Evolutionary conservation across 2,329 filamentous ascomycete genomes (phyloP).

Genomic region (Beauveria varroae): DNA sequence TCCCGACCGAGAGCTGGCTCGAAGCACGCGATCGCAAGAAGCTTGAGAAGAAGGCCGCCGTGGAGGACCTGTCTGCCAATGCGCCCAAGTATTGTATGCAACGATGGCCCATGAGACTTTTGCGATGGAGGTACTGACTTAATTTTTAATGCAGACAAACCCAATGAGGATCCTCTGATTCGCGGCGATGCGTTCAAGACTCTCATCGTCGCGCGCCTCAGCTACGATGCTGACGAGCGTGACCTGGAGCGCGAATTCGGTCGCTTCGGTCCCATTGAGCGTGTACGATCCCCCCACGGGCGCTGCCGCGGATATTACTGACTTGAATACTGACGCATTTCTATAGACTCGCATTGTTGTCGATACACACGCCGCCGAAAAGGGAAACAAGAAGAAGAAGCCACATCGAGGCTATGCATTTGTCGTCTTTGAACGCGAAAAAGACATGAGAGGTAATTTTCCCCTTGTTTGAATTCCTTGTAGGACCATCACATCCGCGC

Average conservation of each 20-base stretch:
- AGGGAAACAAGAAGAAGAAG: slow-evolving; percentile 71
- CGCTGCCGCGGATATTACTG: background rate
- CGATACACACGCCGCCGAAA: slow-evolving; percentile 62
- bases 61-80: slow-evolving; percentile 57
- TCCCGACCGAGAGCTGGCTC: slow-evolving; percentile 87
- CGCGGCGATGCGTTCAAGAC: slow-evolving; percentile 93
- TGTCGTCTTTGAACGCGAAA: slow-evolving; percentile 92
- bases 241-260: slow-evolving; percentile 92
- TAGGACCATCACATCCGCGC: slow-evolving; percentile 19
- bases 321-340: background rate
- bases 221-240: slow-evolving; percentile 80
- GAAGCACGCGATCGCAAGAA: slow-evolving; percentile 79
- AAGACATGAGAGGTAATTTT: slow-evolving; percentile 94
- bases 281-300: slow-evolving; percentile 47
- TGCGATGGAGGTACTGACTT: slow-evolving; percentile 15
- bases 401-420: slow-evolving; percentile 89
- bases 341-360: slow-evolving; percentile 76
- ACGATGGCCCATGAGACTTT: background rate
- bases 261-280: slow-evolving; percentile 87
- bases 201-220: slow-evolving; percentile 81
- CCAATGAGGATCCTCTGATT: slow-evolving; percentile 77
- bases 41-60: slow-evolving; percentile 65
- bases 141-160: slow-evolving; percentile 55
- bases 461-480: slow-evolving; percentile 29
- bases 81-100: slow-evolving; percentile 54